Evolutionary conservation across 768 basidiomycete genomes (phyloP), one percentile per base, ranked within the genome.

Genomic region (Leccinum aurantiacum): DNA sequence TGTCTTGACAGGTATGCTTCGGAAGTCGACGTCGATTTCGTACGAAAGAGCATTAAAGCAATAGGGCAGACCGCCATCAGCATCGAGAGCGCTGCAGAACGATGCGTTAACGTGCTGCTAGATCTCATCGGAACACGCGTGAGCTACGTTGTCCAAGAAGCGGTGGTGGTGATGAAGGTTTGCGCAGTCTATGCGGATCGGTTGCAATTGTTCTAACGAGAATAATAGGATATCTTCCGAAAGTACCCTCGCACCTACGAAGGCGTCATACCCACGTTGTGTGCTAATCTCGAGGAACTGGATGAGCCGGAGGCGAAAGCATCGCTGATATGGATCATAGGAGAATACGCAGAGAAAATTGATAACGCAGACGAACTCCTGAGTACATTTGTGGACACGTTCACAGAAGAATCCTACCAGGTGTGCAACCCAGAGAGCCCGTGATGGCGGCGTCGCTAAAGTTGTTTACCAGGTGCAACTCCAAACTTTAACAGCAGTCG

Each of bases 291-390:
- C 14, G 96, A 99, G 60, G 95, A 97, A 67, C 79, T 99, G 33
- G 96, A 98, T 68, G 97, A 99, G 70, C 97, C 96, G 10, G 96
- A 99, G 71, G 96, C 97, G 2, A 98, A 98, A 71, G 93, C 95
- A 1, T 95, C 95, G 3, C 79, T 99, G 53, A 98, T 99, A 71
- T 99, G 97, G 96, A 98, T 99, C 67, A 95, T 98, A 65, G 96
- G 96, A 58, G 95, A 98, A 77, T 98, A 99, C 67, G 95, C 96
- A 3, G 90, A 90, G 74, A 96, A 94, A 77, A 98, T 98, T 64
- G 93, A 95, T 66, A 99, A 99, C 64, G 95, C 96, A 3, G 93
- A 92, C 71, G 95, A 98, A 67, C 80, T 99, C 24, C 79, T 98
- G 64, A 83, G 85, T 14, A 88, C 90, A 53, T 98, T 97, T 71